Conservation (phyloP, 2,329 filamentous ascomycete genomes). For the Fusarium buharicum region DNA sequence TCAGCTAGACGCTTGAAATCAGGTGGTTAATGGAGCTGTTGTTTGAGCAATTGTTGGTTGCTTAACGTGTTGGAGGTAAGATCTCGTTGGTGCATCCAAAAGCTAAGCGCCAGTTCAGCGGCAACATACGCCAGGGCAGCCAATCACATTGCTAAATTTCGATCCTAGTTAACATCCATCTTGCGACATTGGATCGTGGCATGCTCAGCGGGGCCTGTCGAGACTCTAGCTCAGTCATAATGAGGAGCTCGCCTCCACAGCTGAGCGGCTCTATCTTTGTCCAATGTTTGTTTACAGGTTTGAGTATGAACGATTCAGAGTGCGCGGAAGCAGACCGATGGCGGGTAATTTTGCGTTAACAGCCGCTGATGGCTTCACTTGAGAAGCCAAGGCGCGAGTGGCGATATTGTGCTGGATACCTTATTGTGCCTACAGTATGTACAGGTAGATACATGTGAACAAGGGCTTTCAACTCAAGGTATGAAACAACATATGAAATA, state of each 20-base stretch:
- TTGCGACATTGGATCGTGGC: constrained; percentile 22
- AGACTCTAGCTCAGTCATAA: constrained; percentile 30
- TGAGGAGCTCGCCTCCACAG: constrained; percentile 7
- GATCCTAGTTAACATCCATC: constrained; percentile 9
- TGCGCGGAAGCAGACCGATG: background rate
- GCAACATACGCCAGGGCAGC: constrained; percentile 24
- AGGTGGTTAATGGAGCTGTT: constrained; percentile 13
- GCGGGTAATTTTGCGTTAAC: background rate
- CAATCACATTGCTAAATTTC: constrained; percentile 12
- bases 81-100: background rate
- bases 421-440: too few relatives aligned
- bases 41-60: constrained; percentile 13
- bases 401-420: constrained; percentile 3
- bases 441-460: background rate
- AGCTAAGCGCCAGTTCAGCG: constrained; percentile 36
- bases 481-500: background rate
- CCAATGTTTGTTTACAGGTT: background rate
- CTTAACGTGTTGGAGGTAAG: constrained; percentile 5
- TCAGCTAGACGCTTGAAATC: constrained; percentile 11
- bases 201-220: constrained; percentile 22
- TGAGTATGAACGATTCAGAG: background rate
- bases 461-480: background rate
- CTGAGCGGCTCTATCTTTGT: background rate
- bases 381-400: background rate
- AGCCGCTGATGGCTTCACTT: background rate